These are phyloP conservation scores for Thelonectria olida DNA, from an alignment of 2,329 filamentous ascomycete genomes.

Conservation along the genomic window DNA sequence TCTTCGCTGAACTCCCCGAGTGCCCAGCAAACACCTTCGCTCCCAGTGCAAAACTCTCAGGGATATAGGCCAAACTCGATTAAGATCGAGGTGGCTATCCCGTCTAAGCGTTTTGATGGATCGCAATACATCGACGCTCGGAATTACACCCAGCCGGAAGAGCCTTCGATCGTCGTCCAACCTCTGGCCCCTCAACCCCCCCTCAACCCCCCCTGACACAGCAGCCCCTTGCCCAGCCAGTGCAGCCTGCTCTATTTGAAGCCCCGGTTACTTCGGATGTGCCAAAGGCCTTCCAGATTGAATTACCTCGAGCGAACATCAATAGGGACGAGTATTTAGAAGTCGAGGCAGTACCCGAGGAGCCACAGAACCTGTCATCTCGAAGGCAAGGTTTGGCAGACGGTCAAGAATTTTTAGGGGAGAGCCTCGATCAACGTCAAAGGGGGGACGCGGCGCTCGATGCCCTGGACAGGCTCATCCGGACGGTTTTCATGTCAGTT, in stretches of 20 bases:
- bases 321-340: constrained; percentile 64
- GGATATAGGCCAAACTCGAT: constrained; percentile 47
- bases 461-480: constrained; percentile 74
- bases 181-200: constrained; percentile 10
- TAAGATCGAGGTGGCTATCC: constrained; percentile 59
- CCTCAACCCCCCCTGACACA: constrained; percentile 17
- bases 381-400: constrained; percentile 63
- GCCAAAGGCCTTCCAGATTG: constrained; percentile 50
- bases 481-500: constrained; percentile 80
- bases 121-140: constrained; percentile 48
- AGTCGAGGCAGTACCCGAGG: constrained; percentile 56
- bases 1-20: constrained; percentile 33
- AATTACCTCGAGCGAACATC: constrained; percentile 55
- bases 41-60: constrained; percentile 39
- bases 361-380: constrained; percentile 57
- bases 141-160: constrained; percentile 35
- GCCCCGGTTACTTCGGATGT: constrained; percentile 15
- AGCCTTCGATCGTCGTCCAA: constrained; percentile 22
- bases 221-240: constrained; percentile 19
- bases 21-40: constrained; percentile 22
- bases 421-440: constrained; percentile 81
- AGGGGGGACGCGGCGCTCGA: constrained; percentile 79
- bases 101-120: constrained; percentile 53
- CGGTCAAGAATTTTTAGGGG: constrained; percentile 65
- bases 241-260: constrained; percentile 12